phyloP scores from a whole-genome alignment of 2,329 filamentous ascomycete genomes.

The Podosphaera xanthii region DNA sequence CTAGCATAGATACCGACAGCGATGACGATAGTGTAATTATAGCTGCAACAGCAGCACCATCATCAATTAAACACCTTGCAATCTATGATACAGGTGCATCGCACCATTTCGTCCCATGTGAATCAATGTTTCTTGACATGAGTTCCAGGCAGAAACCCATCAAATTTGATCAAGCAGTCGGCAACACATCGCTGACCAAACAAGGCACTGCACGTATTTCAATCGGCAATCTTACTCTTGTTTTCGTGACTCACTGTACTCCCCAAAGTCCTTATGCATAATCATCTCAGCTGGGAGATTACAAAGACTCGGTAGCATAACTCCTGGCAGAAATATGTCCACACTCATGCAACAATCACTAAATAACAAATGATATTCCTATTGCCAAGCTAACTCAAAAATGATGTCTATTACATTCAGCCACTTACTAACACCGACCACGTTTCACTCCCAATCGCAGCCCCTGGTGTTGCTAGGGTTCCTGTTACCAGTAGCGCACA shows the following conservation, averaged over 20 bases:
- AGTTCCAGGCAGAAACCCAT: background rate
- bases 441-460: background rate
- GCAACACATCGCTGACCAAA: background rate
- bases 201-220: background rate
- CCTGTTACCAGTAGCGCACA: background rate
- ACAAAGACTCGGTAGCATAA: background rate
- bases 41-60: background rate
- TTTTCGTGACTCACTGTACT: background rate
- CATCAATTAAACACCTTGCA: background rate
- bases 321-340: background rate
- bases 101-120: background rate
- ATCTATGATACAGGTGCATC: constrained; percentile 1
- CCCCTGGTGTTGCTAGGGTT: background rate
- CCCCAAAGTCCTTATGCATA: background rate
- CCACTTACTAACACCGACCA: background rate
- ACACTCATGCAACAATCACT: background rate
- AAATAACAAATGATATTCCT: background rate
- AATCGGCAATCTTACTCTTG: background rate
- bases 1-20: too few relatives aligned
- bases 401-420: background rate
- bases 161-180: background rate
- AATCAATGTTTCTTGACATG: background rate
- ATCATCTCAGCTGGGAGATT: background rate
- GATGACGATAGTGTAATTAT: background rate
- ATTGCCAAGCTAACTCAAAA: background rate